Conservation (phyloP, 2,329 filamentous ascomycete genomes). For the Blumeria graminis region DNA sequence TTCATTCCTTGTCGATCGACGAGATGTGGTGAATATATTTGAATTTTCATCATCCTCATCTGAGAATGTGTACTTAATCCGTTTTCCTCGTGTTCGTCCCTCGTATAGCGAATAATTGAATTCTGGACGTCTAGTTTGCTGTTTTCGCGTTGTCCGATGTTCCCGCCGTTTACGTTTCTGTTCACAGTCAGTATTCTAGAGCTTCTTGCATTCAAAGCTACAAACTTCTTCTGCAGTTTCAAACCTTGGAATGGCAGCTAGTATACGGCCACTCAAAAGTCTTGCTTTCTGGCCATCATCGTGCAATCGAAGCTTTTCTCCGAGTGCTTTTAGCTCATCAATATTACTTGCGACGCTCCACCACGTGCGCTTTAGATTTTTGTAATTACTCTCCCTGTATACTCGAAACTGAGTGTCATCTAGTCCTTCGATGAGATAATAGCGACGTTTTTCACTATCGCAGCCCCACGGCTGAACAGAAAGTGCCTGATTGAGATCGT, state of each 20-base stretch:
- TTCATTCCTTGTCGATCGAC: constrained; percentile 54
- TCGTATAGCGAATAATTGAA: constrained; percentile 86
- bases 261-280: constrained; percentile 53
- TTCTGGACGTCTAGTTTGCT: constrained; percentile 69
- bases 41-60: constrained; percentile 56
- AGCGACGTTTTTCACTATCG: constrained; percentile 75
- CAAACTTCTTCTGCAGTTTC: constrained; percentile 76
- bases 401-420: constrained; percentile 88
- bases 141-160: constrained; percentile 50
- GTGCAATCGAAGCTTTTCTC: constrained; percentile 47
- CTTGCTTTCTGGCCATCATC: constrained; percentile 67
- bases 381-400: constrained; percentile 79
- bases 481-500: constrained; percentile 59
- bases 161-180: constrained; percentile 85
- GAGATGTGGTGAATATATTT: constrained; percentile 31
- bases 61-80: constrained; percentile 87
- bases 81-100: constrained; percentile 84
- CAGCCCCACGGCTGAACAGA: constrained; percentile 79
- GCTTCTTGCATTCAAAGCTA: constrained; percentile 5
- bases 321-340: constrained; percentile 55
- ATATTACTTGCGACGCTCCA: constrained; percentile 81
- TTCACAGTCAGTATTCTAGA: neutral
- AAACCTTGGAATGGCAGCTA: constrained; percentile 62
- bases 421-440: constrained; percentile 79
- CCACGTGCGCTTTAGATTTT: constrained; percentile 56